These are phyloP conservation scores for Penicillium decumbens DNA, from an alignment of 2,329 filamentous ascomycete species.

Conservation along the genomic window DNA sequence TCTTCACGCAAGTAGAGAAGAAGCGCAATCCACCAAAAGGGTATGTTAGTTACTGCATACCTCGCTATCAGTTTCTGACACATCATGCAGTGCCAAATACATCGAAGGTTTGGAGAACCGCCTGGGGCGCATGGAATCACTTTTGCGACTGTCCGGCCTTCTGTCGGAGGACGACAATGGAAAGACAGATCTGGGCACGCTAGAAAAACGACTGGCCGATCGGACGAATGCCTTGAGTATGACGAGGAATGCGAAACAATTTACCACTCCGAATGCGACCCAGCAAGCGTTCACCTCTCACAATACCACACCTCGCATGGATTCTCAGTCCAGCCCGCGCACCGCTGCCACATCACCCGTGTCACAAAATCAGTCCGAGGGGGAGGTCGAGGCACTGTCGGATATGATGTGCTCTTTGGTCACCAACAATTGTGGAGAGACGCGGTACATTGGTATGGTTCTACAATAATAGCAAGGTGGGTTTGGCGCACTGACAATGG, in stretches of 20 bases:
- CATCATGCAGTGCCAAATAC: conserved; percentile 72
- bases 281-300: conserved; percentile 35
- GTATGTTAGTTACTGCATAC: conserved; percentile 49
- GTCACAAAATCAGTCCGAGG: conserved; percentile 51
- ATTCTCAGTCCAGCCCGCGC: conserved; percentile 47
- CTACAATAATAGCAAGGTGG: neutral
- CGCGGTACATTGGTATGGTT: conserved; percentile 81
- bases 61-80: conserved; percentile 12
- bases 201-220: conserved; percentile 71
- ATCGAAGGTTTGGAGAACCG: conserved; percentile 95
- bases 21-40: conserved; percentile 96
- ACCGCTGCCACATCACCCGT: conserved; percentile 52
- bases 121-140: conserved; percentile 88
- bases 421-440: conserved; percentile 91
- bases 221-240: conserved; percentile 39
- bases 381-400: conserved; percentile 80
- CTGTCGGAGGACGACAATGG: conserved; percentile 80
- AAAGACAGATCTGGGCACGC: conserved; percentile 77
- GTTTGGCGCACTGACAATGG: neutral
- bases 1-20: conserved; percentile 98
- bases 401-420: conserved; percentile 99
- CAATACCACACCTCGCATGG: conserved; percentile 46
- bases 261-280: conserved; percentile 25
- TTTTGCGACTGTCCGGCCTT: conserved; percentile 79
- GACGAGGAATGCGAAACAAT: conserved; percentile 31